phyloP scores from a whole-genome alignment of 2,329 filamentous ascomycete genomes.

The Fusarium musae region DNA sequence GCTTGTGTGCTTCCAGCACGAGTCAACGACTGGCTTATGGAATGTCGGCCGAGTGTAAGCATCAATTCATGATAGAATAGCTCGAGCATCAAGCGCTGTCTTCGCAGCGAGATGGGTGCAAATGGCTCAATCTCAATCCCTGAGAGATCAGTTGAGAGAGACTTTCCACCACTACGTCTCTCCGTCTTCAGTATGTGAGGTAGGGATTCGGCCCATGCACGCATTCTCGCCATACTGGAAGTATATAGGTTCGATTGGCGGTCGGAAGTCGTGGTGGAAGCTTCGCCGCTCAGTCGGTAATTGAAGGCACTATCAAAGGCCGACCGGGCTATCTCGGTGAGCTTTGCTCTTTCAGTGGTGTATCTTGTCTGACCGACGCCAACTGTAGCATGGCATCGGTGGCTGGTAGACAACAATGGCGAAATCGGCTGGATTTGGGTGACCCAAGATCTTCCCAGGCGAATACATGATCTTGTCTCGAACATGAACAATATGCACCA shows the following conservation, averaged over 20 bases:
- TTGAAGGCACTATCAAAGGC: neutral
- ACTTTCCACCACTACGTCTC: neutral
- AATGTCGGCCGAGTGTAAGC: rapidly evolving
- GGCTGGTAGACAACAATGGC: neutral
- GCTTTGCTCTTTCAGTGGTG: neutral
- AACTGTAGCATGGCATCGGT: rapidly evolving
- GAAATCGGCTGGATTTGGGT: too few species aligned
- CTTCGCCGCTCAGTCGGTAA: rapidly evolving
- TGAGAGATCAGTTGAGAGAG: neutral
- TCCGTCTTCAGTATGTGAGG: neutral
- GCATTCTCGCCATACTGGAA: neutral
- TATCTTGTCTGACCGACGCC: neutral
- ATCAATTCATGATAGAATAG: neutral
- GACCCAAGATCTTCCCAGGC: neutral
- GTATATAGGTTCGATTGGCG: rapidly evolving
- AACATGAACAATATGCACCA: neutral
- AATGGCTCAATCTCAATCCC: neutral
- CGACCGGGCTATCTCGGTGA: neutral
- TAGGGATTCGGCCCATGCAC: neutral
- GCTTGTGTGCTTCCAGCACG: rapidly evolving
- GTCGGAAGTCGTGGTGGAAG: rapidly evolving
- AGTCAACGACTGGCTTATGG: neutral
- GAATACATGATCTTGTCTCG: neutral
- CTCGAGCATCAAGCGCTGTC: neutral
- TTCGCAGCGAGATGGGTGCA: neutral